These are phyloP conservation scores for Malus hybrid DNA, from an alignment of 331 rosid genomes.

Conservation along the genomic window DNA sequence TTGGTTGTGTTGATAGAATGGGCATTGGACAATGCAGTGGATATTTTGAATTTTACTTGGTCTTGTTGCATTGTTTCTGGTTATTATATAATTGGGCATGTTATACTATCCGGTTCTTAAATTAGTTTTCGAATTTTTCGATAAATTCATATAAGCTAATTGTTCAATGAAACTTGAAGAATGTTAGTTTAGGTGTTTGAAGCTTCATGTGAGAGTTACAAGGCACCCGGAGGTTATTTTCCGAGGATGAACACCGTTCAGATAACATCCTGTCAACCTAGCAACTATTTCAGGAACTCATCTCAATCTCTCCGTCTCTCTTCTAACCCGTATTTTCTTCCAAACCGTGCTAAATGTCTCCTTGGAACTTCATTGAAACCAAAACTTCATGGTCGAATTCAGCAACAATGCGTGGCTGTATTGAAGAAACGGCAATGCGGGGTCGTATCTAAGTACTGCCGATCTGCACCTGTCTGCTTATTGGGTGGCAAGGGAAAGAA, in stretches of 20 bases:
- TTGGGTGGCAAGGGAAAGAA: constrained; percentile 51
- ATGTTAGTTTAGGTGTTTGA: background rate
- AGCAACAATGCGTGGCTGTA: constrained; percentile 7
- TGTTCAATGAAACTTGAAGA: background rate
- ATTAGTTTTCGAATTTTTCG: background rate
- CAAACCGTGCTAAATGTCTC: background rate
- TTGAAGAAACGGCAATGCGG: constrained; percentile 5
- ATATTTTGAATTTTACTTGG: background rate
- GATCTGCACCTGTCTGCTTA: constrained; percentile 33
- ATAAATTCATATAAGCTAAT: background rate
- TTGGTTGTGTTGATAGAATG: background rate
- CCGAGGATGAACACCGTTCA: background rate
- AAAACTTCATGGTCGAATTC: constrained; percentile 1
- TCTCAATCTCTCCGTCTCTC: background rate
- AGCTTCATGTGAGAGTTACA: background rate
- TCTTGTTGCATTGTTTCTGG: background rate
- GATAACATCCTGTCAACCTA: constrained; percentile 1
- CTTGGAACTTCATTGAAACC: background rate
- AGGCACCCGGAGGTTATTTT: background rate
- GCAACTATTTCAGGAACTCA: background rate
- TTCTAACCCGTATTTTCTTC: background rate
- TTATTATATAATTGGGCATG: background rate
- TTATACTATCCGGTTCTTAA: background rate
- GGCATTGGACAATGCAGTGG: background rate
- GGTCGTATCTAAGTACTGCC: constrained; percentile 16